phyloP scores from a whole-genome alignment of 2,329 filamentous ascomycete species.

The Clarireedia sp. region DNA sequence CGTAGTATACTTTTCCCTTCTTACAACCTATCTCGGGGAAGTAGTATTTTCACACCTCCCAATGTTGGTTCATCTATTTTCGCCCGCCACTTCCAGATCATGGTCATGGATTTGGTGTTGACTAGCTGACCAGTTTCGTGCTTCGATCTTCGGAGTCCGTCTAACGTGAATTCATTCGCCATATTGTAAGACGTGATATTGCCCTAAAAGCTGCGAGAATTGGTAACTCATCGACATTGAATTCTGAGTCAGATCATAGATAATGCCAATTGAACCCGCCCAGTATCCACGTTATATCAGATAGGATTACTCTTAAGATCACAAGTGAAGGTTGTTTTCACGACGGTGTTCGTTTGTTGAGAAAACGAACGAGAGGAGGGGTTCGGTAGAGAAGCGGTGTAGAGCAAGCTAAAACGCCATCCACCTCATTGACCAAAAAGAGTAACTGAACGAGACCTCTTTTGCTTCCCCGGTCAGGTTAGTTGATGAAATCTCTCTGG shows the following conservation, averaged over 20 bases:
- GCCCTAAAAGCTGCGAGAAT: too few species aligned
- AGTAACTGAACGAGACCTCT: conserved; percentile 5
- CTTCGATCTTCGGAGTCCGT: conserved; percentile 1
- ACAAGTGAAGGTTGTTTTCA: neutral
- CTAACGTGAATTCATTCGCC: too few species aligned
- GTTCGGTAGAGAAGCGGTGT: conserved; percentile 21
- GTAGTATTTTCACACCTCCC: neutral
- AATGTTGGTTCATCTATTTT: neutral
- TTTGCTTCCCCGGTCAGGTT: neutral
- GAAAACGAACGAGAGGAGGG: conserved; percentile 9
- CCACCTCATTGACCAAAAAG: conserved; percentile 9
- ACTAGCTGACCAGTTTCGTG: conserved; percentile 6
- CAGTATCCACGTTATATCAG: neutral
- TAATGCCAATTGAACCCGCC: too few species aligned
- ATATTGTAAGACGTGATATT: too few species aligned
- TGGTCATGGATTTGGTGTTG: neutral
- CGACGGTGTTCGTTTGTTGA: neutral
- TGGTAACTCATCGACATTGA: too few species aligned
- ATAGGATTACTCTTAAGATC: neutral
- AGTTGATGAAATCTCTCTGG: neutral
- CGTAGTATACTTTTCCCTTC: neutral
- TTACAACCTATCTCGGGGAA: neutral
- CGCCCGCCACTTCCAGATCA: neutral
- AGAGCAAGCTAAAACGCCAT: conserved; percentile 18
- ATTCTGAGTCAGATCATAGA: too few species aligned